These are phyloP conservation scores for Aspergillus heteromorphus DNA, from an alignment of 495 filamentous ascomycete genomes.

Conservation along the genomic window DNA sequence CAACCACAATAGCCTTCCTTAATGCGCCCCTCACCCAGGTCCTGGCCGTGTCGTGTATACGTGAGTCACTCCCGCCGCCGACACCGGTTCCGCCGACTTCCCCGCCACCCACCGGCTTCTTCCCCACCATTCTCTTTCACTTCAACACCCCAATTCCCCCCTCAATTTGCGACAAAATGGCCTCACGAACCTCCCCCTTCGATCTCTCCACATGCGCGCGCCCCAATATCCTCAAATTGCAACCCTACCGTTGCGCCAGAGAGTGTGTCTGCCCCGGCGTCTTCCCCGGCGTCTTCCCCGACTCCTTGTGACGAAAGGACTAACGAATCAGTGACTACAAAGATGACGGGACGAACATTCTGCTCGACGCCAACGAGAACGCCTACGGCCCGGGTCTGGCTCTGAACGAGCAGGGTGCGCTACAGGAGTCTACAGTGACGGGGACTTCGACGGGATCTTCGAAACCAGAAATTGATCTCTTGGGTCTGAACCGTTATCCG, in stretches of 20 bases:
- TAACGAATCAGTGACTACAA: slow-evolving; percentile 82
- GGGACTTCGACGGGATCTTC: slow-evolving; percentile 31
- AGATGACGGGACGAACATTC: slow-evolving; percentile 93
- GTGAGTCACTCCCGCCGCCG: not conserved
- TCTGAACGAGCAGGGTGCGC: slow-evolving; percentile 40
- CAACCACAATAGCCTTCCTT: no score
- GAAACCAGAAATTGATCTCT: slow-evolving; percentile 57
- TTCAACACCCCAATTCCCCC: not conserved
- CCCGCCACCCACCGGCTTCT: slow-evolving; percentile 2
- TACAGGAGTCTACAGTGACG: slow-evolving; percentile 32
- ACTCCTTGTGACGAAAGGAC: slow-evolving; percentile 15
- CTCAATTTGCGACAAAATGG: slow-evolving; percentile 27
- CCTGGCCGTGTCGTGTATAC: no score
- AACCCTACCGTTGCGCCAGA: slow-evolving; percentile 81
- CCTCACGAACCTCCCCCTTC: slow-evolving; percentile 49
- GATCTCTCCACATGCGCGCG: slow-evolving; percentile 76
- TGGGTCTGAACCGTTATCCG: slow-evolving; percentile 86
- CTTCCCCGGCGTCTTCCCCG: slow-evolving; percentile 6
- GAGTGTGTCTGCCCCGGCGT: slow-evolving; percentile 52
- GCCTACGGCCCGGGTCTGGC: slow-evolving; percentile 77
- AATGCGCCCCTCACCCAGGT: no score
- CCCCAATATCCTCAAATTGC: slow-evolving; percentile 73
- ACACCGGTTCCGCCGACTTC: slow-evolving; percentile 7
- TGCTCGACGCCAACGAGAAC: slow-evolving; percentile 97
- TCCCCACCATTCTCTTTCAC: not conserved